Evolutionary conservation across 2,329 filamentous ascomycete genomes (phyloP).

Genomic region (Alternaria triticina): DNA sequence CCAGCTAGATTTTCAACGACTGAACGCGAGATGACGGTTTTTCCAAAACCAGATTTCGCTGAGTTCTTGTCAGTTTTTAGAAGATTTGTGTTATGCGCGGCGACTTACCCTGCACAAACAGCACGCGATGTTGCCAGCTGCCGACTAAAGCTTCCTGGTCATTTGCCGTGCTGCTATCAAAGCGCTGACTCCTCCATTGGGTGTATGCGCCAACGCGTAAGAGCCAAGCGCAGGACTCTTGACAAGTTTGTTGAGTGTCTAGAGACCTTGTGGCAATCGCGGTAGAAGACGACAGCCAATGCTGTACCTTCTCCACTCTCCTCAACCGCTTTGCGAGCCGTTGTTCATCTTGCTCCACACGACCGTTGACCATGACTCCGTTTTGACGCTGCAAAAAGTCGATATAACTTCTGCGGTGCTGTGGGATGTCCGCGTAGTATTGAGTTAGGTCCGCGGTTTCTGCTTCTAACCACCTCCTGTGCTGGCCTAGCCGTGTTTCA

Average conservation of each 20-base stretch:
- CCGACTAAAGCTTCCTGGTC: slow-evolving; percentile 17
- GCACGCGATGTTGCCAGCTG: slow-evolving; percentile 36
- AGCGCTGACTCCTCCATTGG: slow-evolving; percentile 30
- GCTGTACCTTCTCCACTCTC: slow-evolving; percentile 33
- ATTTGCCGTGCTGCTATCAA: slow-evolving; percentile 27
- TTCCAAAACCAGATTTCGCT: slow-evolving; percentile 41
- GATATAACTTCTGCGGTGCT: slow-evolving; percentile 28
- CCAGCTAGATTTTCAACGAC: slow-evolving; percentile 31
- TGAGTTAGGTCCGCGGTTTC: slow-evolving; percentile 23
- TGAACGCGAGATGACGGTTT: slow-evolving; percentile 32
- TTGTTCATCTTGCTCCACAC: slow-evolving; percentile 21
- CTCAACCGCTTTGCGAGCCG: slow-evolving; percentile 30
- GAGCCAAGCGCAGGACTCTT: slow-evolving; percentile 36
- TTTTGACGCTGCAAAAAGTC: slow-evolving; percentile 25
- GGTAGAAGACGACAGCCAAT: slow-evolving; percentile 31
- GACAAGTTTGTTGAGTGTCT: slow-evolving; percentile 13
- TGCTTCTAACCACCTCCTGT: slow-evolving; percentile 35
- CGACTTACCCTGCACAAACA: slow-evolving; percentile 39
- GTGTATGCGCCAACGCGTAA: slow-evolving; percentile 26
- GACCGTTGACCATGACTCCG: slow-evolving; percentile 1
- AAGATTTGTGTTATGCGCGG: not conserved
- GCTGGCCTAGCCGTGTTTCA: slow-evolving; percentile 27
- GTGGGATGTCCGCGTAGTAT: slow-evolving; percentile 23
- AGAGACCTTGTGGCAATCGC: slow-evolving; percentile 16
- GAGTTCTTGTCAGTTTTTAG: slow-evolving; percentile 4